Evolutionary conservation across 768 basidiomycete species (phyloP).

Genomic region (Russula sp.): DNA sequence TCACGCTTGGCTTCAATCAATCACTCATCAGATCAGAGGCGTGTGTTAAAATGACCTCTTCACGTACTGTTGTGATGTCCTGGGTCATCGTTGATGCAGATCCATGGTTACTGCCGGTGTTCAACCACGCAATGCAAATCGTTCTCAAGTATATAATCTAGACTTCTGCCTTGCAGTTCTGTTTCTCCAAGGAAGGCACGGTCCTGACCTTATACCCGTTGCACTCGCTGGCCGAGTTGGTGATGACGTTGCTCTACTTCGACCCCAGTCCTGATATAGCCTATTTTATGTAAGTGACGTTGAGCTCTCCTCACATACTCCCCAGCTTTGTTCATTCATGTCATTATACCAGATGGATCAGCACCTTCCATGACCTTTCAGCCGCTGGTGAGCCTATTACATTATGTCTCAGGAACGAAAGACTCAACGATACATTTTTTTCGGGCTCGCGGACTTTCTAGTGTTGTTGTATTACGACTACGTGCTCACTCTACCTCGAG

Average conservation of each 20-base stretch:
- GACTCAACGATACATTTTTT: neutral
- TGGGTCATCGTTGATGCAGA: neutral
- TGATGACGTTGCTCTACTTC: conserved; percentile 14
- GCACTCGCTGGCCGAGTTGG: neutral
- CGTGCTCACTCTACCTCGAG: conserved; percentile 35
- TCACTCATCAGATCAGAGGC: too few relatives aligned
- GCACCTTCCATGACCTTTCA: neutral
- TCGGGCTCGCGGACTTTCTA: conserved; percentile 6
- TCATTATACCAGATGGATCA: conserved; percentile 6
- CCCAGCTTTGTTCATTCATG: neutral
- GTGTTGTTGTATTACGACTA: conserved; percentile 37
- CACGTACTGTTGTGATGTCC: too few relatives aligned
- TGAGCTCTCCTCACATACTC: too few relatives aligned
- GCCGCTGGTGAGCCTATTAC: conserved; percentile 11
- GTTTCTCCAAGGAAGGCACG: neutral
- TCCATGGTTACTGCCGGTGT: conserved; percentile 2
- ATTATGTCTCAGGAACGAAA: neutral
- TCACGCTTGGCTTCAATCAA: too few relatives aligned
- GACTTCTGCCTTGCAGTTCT: too few relatives aligned
- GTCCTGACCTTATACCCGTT: neutral
- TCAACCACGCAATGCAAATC: neutral
- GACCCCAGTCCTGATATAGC: conserved; percentile 3
- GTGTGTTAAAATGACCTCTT: too few relatives aligned
- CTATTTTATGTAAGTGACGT: neutral
- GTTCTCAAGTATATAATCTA: conserved; percentile 2